These are phyloP conservation scores for Fusarium coffeatum DNA, from an alignment of 2,329 filamentous ascomycete genomes.

Conservation along the genomic window DNA sequence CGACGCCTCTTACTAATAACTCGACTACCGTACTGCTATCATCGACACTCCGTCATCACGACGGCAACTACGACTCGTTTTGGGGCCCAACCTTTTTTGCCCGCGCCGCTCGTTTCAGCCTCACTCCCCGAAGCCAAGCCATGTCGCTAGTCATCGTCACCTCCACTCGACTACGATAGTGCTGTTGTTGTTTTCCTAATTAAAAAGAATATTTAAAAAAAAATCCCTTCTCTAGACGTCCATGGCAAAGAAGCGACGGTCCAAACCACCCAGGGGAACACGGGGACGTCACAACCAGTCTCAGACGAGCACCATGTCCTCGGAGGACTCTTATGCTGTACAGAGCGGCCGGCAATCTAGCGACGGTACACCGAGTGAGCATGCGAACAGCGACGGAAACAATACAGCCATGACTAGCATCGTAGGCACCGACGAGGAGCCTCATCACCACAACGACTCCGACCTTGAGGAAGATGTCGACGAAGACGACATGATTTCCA, in stretches of 20 bases:
- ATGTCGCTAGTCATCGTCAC: slow-evolving; percentile 38
- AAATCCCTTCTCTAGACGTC: slow-evolving; percentile 33
- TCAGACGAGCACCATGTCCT: slow-evolving; percentile 49
- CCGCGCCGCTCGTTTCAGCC: slow-evolving; percentile 34
- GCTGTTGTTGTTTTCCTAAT: neutral
- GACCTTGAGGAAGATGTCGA: slow-evolving; percentile 45
- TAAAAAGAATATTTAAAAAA: too few relatives aligned
- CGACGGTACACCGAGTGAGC: slow-evolving; percentile 50
- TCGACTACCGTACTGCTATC: neutral
- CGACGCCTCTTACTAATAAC: neutral
- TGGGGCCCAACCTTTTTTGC: slow-evolving; percentile 15
- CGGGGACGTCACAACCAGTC: slow-evolving; percentile 40
- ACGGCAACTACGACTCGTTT: slow-evolving; percentile 11
- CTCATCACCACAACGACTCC: slow-evolving; percentile 42
- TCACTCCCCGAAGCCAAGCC: slow-evolving; percentile 29
- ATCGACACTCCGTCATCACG: slow-evolving; percentile 6
- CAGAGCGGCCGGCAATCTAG: slow-evolving; percentile 50
- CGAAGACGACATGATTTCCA: slow-evolving; percentile 55
- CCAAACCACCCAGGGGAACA: slow-evolving; percentile 46
- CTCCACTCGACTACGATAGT: slow-evolving; percentile 38
- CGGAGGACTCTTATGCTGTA: slow-evolving; percentile 47
- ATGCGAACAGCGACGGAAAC: slow-evolving; percentile 49
- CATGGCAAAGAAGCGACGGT: slow-evolving; percentile 53
- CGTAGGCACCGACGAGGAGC: slow-evolving; percentile 50
- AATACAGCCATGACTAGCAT: slow-evolving; percentile 55